Percentiles rank a stretch among this genome's conserved stretches.
phyloP scores from a whole-genome alignment of 169 alveolate genomes.

The Cystoisospora suis region DNA sequence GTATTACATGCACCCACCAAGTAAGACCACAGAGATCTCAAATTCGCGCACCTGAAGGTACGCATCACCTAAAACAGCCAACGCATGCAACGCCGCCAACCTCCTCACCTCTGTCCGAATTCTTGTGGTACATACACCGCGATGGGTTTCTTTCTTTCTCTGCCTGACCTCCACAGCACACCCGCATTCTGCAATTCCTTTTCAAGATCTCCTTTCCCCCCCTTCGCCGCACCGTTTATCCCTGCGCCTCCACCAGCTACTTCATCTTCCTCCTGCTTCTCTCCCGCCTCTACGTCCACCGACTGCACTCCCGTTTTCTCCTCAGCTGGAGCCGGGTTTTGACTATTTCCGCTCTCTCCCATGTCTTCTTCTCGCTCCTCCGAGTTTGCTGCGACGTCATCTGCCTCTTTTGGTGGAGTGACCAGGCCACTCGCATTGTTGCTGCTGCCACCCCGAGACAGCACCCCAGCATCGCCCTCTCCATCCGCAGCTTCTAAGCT shows the following conservation, averaged over 20 bases:
- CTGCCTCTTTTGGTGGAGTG: too few relatives aligned
- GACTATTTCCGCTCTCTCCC: slow-evolving; percentile 17
- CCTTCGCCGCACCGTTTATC: neutral
- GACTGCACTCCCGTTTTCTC: neutral
- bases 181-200: slow-evolving; percentile 64
- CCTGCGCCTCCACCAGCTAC: slow-evolving; percentile 5
- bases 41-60: too few relatives aligned
- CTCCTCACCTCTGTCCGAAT: slow-evolving; percentile 64
- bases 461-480: slow-evolving; percentile 44
- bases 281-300: neutral
- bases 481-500: slow-evolving; percentile 41
- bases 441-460: slow-evolving; percentile 9
- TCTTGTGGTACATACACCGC: slow-evolving; percentile 66
- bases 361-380: neutral
- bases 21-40: too few relatives aligned
- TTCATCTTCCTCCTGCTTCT: neutral
- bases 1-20: too few relatives aligned
- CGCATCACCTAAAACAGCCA: too few relatives aligned
- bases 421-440: too few relatives aligned
- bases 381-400: too few relatives aligned
- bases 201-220: slow-evolving; percentile 53
- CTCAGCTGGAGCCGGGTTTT: slow-evolving; percentile 14
- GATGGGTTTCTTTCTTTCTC: slow-evolving; percentile 63
- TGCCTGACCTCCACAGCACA: slow-evolving; percentile 63
- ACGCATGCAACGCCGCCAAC: too few relatives aligned